Percentiles rank a stretch among this genome's conserved stretches.
Conservation (phyloP, 2,329 filamentous ascomycete species). For the Dothistroma septosporum region DNA sequence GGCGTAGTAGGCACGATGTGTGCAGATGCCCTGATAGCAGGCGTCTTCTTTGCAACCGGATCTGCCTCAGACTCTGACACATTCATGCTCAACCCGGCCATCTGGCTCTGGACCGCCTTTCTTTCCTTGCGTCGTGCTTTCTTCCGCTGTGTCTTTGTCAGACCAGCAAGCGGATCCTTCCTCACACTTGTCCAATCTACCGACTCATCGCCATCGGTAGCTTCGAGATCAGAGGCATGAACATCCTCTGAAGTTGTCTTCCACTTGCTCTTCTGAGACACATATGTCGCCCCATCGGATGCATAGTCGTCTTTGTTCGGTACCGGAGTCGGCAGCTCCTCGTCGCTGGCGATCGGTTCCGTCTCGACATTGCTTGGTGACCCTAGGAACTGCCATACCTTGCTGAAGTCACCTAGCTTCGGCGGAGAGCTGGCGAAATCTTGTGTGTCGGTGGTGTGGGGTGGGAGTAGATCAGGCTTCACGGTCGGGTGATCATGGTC, state of each 20-base stretch:
- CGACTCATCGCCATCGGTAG: slow-evolving; percentile 21
- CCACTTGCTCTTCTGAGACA: slow-evolving; percentile 5
- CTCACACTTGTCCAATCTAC: slow-evolving; percentile 9
- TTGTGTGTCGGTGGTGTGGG: slow-evolving; percentile 5
- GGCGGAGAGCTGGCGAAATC: slow-evolving; percentile 14
- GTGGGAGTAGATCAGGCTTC: not conserved
- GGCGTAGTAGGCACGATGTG: slow-evolving; percentile 22
- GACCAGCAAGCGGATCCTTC: slow-evolving; percentile 14
- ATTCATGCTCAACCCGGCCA: slow-evolving; percentile 20
- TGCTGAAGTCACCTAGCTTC: slow-evolving; percentile 44
- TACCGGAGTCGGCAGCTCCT: not conserved
- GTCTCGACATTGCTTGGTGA: slow-evolving; percentile 21
- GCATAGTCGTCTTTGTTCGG: slow-evolving; percentile 37
- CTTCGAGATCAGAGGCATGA: slow-evolving; percentile 16
- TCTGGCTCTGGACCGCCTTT: slow-evolving; percentile 19
- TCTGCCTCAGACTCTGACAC: slow-evolving; percentile 37
- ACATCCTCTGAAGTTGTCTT: not conserved
- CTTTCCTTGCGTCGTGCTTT: slow-evolving; percentile 34
- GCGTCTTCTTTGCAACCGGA: slow-evolving; percentile 25
- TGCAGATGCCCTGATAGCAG: slow-evolving; percentile 37
- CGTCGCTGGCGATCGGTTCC: not conserved
- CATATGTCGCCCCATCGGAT: slow-evolving; percentile 42
- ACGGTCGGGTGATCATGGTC: not conserved
- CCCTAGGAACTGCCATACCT: slow-evolving; percentile 45
- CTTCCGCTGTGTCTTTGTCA: slow-evolving; percentile 38